Conservation (phyloP, 2,329 filamentous ascomycete species). For the Trichophyton mentagrophytes region DNA sequence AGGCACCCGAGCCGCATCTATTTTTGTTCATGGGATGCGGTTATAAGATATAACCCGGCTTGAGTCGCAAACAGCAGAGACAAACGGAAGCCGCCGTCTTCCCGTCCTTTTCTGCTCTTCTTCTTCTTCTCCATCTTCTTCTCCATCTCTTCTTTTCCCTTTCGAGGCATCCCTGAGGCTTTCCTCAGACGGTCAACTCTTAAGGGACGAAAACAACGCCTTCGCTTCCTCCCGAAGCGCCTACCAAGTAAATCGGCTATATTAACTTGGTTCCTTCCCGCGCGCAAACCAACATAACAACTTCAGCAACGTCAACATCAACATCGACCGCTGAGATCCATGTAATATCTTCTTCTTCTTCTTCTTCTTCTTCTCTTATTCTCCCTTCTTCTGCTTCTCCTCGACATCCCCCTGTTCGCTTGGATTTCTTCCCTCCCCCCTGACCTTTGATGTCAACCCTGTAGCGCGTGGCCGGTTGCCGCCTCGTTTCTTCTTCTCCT, state of each 20-base stretch:
- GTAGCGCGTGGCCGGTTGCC: not conserved
- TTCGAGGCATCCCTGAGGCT: not conserved
- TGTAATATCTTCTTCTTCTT: not conserved
- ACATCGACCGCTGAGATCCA: not conserved
- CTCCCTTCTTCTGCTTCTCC: not conserved
- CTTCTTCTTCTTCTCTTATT: not conserved
- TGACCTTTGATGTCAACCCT: not conserved
- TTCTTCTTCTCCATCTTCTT: not conserved
- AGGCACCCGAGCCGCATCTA: constrained; percentile 3
- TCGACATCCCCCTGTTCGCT: too few species aligned
- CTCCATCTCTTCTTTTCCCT: not conserved
- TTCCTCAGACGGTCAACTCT: not conserved
- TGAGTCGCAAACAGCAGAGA: not conserved
- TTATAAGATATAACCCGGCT: not conserved
- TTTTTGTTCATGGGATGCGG: not conserved
- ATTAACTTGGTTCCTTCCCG: constrained; percentile 3
- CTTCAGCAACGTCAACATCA: not conserved
- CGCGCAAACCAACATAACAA: not conserved
- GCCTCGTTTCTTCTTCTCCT: not conserved
- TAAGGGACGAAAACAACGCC: not conserved
- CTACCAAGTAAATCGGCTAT: not conserved
- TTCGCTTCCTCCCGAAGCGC: not conserved
- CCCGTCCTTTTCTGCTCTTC: not conserved
- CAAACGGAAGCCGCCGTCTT: not conserved
- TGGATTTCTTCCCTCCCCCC: too few species aligned